Evolutionary conservation across 108 stramenopile genomes (phyloP).

Genomic region (Stephanodiscus triporus): DNA sequence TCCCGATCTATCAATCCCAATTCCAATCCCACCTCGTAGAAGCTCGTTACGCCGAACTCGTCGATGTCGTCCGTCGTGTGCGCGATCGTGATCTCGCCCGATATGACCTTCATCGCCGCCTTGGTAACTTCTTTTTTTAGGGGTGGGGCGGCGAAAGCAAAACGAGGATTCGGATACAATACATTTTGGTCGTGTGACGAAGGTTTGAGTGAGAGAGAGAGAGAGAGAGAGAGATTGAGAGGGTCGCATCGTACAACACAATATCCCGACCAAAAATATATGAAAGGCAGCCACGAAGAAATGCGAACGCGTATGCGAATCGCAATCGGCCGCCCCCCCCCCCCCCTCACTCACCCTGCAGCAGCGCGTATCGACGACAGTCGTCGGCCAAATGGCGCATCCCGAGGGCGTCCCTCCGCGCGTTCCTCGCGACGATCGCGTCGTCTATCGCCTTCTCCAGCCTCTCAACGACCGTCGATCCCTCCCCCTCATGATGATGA

Average conservation of each 20-base stretch:
- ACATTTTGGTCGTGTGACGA: too few species aligned
- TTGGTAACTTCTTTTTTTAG: constrained; percentile 67
- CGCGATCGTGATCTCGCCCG: constrained; percentile 49
- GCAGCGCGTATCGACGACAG: constrained; percentile 42
- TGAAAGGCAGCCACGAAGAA: too few species aligned
- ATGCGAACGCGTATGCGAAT: too few species aligned
- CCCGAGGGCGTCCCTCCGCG: constrained; percentile 12
- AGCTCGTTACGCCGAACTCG: constrained; percentile 55
- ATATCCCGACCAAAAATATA: too few species aligned
- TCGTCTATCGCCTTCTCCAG: constrained; percentile 33
- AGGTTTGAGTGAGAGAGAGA: neutral
- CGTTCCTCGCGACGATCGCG: constrained; percentile 36
- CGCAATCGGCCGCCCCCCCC: too few species aligned
- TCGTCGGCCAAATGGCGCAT: constrained; percentile 28
- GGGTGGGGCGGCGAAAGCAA: neutral
- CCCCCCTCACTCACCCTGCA: constrained; percentile 35
- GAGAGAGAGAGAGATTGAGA: too few species aligned
- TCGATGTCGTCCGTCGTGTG: constrained; percentile 43
- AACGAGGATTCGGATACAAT: too few species aligned
- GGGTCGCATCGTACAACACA: too few species aligned
- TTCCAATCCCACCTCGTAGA: constrained; percentile 56
- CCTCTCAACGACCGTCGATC: neutral
- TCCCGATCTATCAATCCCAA: constrained; percentile 34
- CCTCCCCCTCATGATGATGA: too few species aligned
- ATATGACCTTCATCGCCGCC: constrained; percentile 37